These are phyloP conservation scores for Salix arbutifolia DNA, from an alignment of 345 rosid species.

Conservation along the genomic window DNA sequence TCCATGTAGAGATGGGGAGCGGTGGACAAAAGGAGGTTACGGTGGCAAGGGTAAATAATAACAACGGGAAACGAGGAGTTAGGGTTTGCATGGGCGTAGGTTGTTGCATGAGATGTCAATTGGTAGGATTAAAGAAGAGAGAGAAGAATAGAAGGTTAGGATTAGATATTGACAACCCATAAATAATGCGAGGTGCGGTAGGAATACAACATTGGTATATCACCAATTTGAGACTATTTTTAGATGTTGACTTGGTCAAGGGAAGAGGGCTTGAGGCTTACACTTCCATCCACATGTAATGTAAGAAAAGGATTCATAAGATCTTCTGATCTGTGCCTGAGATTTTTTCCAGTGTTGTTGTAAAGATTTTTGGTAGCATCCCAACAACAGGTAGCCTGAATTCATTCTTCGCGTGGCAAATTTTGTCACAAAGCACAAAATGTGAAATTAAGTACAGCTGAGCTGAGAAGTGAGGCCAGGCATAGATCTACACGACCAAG, in stretches of 20 bases:
- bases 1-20: conserved; percentile 17
- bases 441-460: no score
- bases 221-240: background rate
- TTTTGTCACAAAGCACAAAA: background rate
- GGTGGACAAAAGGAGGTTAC: background rate
- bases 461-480: background rate
- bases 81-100: conserved; percentile 6
- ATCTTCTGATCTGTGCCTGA: background rate
- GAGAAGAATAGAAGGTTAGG: background rate
- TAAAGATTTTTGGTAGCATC: background rate
- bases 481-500: background rate
- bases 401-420: background rate
- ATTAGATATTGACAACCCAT: background rate
- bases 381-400: background rate
- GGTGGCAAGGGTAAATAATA: background rate
- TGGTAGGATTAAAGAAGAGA: background rate
- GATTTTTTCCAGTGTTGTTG: no score
- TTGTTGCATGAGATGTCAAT: background rate
- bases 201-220: background rate
- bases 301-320: background rate
- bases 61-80: background rate
- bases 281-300: no score
- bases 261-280: background rate
- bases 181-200: background rate
- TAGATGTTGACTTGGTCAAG: background rate